phyloP scores from a whole-genome alignment of 305 asterid species.

The Solanum hybrid region DNA sequence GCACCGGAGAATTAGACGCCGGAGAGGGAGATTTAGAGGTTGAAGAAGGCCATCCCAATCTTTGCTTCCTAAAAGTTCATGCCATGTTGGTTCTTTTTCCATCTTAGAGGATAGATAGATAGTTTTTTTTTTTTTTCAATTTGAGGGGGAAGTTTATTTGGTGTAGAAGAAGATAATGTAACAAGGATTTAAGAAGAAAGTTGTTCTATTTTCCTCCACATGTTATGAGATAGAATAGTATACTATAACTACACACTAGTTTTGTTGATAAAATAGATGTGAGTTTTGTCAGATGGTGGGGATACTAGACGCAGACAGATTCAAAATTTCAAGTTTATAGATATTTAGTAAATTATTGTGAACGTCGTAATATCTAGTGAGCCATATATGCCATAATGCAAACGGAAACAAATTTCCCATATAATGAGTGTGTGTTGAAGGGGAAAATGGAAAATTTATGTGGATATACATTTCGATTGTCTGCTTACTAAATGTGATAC shows the following conservation, averaged over 20 bases:
- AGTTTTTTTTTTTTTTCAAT: not conserved
- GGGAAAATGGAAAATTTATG: not conserved
- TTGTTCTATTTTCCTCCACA: not conserved
- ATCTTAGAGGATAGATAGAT: not conserved
- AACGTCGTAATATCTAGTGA: not conserved
- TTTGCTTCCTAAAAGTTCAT: conserved; percentile 54
- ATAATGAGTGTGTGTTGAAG: not conserved
- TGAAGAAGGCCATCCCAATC: conserved; percentile 67
- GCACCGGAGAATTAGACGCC: conserved; percentile 64
- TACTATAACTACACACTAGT: not conserved
- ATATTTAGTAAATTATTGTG: not conserved
- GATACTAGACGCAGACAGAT: rapidly evolving
- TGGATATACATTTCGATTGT: not conserved
- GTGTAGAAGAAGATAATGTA: not conserved
- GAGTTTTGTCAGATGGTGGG: not conserved
- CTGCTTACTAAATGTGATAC: not conserved
- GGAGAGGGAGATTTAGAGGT: conserved; percentile 58
- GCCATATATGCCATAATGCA: not conserved
- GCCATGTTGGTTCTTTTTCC: conserved; percentile 40
- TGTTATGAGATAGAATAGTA: not conserved
- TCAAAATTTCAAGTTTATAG: not conserved
- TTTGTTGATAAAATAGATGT: not conserved
- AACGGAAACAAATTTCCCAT: not conserved
- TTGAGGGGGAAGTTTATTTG: not conserved
- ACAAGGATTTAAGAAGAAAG: not conserved